Conservation (phyloP, 2,329 filamentous ascomycete species). For the Setomelanomma holmii region DNA sequence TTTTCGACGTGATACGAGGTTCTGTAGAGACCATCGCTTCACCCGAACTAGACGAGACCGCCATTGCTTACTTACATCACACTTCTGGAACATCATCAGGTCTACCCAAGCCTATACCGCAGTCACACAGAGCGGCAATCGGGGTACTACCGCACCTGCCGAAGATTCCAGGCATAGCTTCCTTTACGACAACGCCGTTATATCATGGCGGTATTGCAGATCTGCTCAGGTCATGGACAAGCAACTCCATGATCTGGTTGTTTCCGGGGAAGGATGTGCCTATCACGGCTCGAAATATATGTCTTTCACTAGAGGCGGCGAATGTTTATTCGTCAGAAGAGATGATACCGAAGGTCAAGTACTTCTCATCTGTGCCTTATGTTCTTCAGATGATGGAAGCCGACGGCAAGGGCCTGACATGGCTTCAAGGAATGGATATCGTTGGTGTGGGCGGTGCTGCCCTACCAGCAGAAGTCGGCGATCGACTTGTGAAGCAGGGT, state of each 20-base stretch:
- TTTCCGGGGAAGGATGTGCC: conserved; percentile 65
- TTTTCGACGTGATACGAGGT: conserved; percentile 29
- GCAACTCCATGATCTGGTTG: conserved; percentile 66
- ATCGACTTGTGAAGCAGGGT: conserved; percentile 58
- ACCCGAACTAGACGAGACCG: conserved; percentile 30
- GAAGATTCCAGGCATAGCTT: conserved; percentile 50
- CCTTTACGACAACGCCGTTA: conserved; percentile 70
- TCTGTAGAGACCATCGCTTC: conserved; percentile 10
- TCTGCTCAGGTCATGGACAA: conserved; percentile 67
- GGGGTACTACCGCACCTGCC: conserved; percentile 61
- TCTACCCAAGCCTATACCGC: conserved; percentile 67
- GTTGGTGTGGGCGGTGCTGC: conserved; percentile 71
- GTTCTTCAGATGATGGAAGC: conserved; percentile 89
- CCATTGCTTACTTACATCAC: conserved; percentile 66
- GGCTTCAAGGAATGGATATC: conserved; percentile 63
- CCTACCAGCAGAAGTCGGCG: conserved; percentile 60
- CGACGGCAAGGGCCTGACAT: conserved; percentile 82
- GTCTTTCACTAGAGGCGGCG: conserved; percentile 55
- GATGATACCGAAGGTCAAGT: conserved; percentile 52
- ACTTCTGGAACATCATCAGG: conserved; percentile 71
- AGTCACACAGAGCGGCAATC: conserved; percentile 63
- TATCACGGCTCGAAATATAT: conserved; percentile 63
- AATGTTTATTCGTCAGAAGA: conserved; percentile 20
- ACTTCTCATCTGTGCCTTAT: conserved; percentile 76
- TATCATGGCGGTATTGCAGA: conserved; percentile 72